A percentile compares a stretch with the other conserved stretches of the same genome.
These are phyloP conservation scores for Citrus medica DNA, from an alignment of 345 rosid species.

Conservation along the genomic window DNA sequence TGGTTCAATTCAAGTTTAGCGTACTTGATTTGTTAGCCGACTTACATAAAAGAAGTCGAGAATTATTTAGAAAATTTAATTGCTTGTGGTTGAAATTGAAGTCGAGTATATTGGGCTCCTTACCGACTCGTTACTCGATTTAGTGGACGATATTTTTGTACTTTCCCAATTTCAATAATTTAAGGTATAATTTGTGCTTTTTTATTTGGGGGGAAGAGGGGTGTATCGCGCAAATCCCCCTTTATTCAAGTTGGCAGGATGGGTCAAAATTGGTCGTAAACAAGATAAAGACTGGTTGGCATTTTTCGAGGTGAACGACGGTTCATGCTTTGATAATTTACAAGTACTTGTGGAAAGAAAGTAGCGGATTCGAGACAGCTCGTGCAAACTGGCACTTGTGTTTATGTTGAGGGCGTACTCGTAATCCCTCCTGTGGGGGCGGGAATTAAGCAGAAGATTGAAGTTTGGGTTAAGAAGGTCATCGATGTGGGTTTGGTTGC, in stretches of 20 bases:
- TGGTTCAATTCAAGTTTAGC: too few species aligned
- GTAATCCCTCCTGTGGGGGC: constrained; percentile 68
- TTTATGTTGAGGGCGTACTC: constrained; percentile 65
- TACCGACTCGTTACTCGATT: too few species aligned
- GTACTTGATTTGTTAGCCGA: too few species aligned
- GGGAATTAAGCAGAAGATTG: constrained; percentile 56
- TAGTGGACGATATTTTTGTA: too few species aligned
- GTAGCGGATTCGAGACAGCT: constrained; percentile 58
- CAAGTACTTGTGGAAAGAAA: constrained; percentile 70
- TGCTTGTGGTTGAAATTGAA: too few species aligned
- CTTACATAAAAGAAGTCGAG: too few species aligned
- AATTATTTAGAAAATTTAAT: too few species aligned
- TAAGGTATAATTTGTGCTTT: too few species aligned
- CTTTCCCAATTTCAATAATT: too few species aligned
- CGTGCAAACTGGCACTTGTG: constrained; percentile 76
- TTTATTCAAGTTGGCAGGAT: constrained; percentile 38
- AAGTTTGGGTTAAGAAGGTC: constrained; percentile 69
- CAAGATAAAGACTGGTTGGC: constrained; percentile 85
- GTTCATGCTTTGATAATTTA: constrained; percentile 77
- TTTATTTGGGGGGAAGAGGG: too few species aligned
- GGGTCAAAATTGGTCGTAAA: constrained; percentile 89
- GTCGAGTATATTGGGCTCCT: too few species aligned
- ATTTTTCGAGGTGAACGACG: constrained; percentile 82
- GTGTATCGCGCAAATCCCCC: too few species aligned
- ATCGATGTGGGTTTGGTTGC: constrained; percentile 60